A percentile compares a stretch with the other conserved stretches of the same genome.
These are phyloP conservation scores for Dothideomycetes sp. DNA, from an alignment of 2,329 filamentous ascomycete genomes.

Conservation along the genomic window DNA sequence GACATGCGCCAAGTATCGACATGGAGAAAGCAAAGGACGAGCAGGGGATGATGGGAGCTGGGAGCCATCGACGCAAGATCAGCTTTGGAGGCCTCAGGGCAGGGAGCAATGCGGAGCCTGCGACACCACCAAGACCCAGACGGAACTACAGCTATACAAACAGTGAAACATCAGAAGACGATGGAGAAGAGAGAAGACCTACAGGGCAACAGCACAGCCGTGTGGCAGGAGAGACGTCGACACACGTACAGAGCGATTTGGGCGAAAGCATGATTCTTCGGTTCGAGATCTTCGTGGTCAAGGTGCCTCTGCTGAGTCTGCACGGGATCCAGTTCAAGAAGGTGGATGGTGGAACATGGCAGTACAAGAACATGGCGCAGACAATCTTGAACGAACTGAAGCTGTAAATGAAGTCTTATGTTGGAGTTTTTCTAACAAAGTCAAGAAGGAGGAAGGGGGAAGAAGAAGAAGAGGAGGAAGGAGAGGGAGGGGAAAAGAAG, in stretches of 20 bases:
- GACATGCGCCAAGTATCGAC: conserved; percentile 82
- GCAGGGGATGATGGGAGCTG: conserved; percentile 33
- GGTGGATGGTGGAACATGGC: conserved; percentile 90
- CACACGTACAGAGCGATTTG: conserved; percentile 82
- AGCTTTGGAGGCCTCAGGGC: conserved; percentile 67
- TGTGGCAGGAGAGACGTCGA: conserved; percentile 77
- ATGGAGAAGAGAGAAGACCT: conserved; percentile 19
- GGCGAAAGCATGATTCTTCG: conserved; percentile 74
- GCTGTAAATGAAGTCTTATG: conserved; percentile 50
- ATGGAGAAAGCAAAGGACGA: conserved; percentile 45
- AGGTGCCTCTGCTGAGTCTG: conserved; percentile 83
- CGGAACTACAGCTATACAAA: conserved; percentile 64
- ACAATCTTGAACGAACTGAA: conserved; percentile 81
- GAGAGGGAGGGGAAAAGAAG: conserved; percentile 1
- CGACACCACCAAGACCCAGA: conserved; percentile 46
- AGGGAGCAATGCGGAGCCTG: conserved; percentile 60
- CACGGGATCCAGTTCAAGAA: conserved; percentile 99
- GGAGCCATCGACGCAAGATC: conserved; percentile 63
- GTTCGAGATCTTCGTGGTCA: conserved; percentile 96
- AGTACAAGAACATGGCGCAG: conserved; percentile 97
- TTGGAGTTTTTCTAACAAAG: too few species aligned
- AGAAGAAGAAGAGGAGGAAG: conserved; percentile 1
- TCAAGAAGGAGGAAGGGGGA: not conserved
- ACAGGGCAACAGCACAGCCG: conserved; percentile 23
- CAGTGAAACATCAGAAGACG: conserved; percentile 58